Percentiles rank a stretch among this genome's conserved stretches.
Conservation (phyloP, 129 eudicot genomes). For the Dittrichia graveolens region DNA sequence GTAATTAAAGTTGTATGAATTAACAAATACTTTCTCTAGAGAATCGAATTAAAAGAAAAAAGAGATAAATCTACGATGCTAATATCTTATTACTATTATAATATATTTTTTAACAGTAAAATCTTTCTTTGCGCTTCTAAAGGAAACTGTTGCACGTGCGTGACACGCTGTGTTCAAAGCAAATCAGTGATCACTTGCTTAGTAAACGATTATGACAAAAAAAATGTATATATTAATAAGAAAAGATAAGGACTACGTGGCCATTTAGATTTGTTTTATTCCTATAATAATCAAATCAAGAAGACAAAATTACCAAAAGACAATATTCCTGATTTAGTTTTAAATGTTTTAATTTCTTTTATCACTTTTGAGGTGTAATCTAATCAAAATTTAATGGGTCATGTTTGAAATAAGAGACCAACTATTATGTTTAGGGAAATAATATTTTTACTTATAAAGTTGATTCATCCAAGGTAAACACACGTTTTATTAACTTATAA, state of each 20-base stretch:
- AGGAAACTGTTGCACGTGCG: constrained; percentile 26
- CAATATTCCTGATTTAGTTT: constrained; percentile 4
- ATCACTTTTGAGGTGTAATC: constrained; percentile 3
- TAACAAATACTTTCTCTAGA: no score
- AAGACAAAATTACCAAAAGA: constrained; percentile 6
- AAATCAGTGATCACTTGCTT: background rate
- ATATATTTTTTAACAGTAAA: background rate
- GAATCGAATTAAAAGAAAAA: no score
- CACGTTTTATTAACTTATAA: no score
- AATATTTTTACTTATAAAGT: no score
- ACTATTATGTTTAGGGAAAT: no score
- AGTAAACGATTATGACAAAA: background rate
- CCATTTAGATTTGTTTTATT: constrained; percentile 13
- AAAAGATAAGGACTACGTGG: constrained; percentile 31
- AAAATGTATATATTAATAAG: background rate
- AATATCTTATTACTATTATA: background rate
- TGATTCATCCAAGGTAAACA: no score
- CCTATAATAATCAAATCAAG: constrained; percentile 6
- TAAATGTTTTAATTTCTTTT: constrained; percentile 12
- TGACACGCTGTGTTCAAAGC: constrained; percentile 12
- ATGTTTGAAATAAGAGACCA: no score
- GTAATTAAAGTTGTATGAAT: no score
- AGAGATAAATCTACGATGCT: no score
- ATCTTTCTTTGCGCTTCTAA: background rate
- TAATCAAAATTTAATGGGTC: no score